Percentiles rank a stretch among this genome's conserved stretches.
These are phyloP conservation scores for Serendipita vermifera DNA, from an alignment of 768 basidiomycete species.

Conservation along the genomic window DNA sequence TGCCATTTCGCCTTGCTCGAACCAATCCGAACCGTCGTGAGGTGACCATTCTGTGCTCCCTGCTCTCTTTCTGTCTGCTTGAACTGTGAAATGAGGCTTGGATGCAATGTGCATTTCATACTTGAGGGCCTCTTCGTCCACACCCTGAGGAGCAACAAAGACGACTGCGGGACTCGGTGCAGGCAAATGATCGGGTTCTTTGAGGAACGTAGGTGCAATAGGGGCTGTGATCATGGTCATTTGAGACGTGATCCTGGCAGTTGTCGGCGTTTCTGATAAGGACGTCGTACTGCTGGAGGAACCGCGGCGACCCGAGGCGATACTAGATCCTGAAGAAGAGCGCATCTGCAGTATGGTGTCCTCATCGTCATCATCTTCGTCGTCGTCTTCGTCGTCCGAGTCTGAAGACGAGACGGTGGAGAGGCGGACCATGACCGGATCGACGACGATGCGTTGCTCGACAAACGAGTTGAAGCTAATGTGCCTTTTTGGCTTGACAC, in stretches of 20 bases:
- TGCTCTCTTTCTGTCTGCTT: background rate
- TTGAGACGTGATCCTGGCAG: background rate
- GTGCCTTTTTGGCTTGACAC: constrained; percentile 47
- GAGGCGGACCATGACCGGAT: background rate
- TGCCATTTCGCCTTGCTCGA: background rate
- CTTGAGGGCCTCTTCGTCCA: constrained; percentile 9
- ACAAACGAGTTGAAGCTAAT: constrained; percentile 98
- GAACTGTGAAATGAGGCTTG: background rate
- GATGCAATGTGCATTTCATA: constrained; percentile 4
- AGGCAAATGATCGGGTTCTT: constrained; percentile 2
- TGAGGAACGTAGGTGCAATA: constrained; percentile 4
- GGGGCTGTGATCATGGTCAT: constrained; percentile 8
- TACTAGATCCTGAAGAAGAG: background rate
- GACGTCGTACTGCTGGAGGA: background rate
- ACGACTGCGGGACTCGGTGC: constrained; percentile 5
- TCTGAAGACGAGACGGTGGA: background rate
- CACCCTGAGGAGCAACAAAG: constrained; percentile 4
- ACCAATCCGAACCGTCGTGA: background rate
- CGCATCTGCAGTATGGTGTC: constrained; percentile 5
- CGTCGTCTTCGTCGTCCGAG: background rate
- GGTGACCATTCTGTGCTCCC: background rate
- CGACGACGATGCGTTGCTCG: constrained; percentile 88
- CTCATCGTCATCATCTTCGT: constrained; percentile 3
- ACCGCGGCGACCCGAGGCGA: background rate
- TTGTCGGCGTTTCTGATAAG: too few relatives aligned